phyloP scores from a whole-genome alignment of 495 filamentous ascomycete species.

The Neurospora terricola region DNA sequence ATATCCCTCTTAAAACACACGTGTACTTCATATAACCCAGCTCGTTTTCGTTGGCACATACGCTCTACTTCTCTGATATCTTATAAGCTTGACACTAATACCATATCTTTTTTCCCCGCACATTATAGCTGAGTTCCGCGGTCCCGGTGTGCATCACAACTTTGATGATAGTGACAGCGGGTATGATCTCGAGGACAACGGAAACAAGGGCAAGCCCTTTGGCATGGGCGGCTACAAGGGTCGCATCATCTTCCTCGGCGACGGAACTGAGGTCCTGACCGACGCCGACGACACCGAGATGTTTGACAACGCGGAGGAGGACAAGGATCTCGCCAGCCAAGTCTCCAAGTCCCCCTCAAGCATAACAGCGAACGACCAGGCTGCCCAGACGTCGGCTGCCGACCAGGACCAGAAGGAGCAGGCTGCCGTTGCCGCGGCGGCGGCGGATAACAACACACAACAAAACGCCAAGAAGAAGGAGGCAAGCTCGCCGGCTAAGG shows the following conservation, averaged over 20 bases:
- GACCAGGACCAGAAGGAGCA: slow-evolving; percentile 2
- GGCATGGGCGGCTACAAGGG: slow-evolving; percentile 58
- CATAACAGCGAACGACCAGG: neutral
- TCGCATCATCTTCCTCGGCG: slow-evolving; percentile 86
- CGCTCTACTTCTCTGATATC: neutral
- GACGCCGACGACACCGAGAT: slow-evolving; percentile 84
- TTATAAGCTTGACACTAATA: slow-evolving; percentile 16
- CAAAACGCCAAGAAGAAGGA: neutral
- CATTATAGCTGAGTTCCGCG: slow-evolving; percentile 81
- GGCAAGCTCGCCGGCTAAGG: neutral
- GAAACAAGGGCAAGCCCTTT: slow-evolving; percentile 26
- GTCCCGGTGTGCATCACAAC: slow-evolving; percentile 79
- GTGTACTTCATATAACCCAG: neutral
- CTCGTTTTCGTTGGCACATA: neutral
- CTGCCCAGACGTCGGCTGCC: neutral
- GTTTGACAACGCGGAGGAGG: slow-evolving; percentile 81
- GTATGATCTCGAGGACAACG: slow-evolving; percentile 63
- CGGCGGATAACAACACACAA: neutral
- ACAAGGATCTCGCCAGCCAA: slow-evolving; percentile 58
- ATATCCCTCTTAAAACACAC: slow-evolving; percentile 9
- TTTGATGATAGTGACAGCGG: slow-evolving; percentile 90
- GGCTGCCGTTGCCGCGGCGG: neutral
- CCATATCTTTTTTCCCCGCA: slow-evolving; percentile 8
- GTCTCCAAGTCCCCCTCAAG: slow-evolving; percentile 32
- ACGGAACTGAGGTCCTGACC: slow-evolving; percentile 81